Evolutionary conservation across 306 rosid genomes (phyloP).

Genomic region (Mimosa bimucronata): DNA sequence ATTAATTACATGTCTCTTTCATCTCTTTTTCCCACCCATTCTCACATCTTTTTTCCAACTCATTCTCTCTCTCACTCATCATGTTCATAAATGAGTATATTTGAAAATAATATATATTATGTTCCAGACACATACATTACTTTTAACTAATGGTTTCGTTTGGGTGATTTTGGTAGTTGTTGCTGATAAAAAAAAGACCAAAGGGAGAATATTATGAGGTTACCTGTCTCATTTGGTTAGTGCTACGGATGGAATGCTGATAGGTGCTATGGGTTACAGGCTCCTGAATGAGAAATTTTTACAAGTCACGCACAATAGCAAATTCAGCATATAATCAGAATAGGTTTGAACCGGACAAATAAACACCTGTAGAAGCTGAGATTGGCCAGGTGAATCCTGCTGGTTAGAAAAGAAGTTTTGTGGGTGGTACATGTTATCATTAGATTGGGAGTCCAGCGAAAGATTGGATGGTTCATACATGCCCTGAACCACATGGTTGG

Average conservation of each 20-base stretch:
- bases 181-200: too few relatives aligned
- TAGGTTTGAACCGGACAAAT: slow-evolving; percentile 19
- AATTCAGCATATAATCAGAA: slow-evolving; percentile 5
- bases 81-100: too few relatives aligned
- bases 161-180: too few relatives aligned
- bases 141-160: too few relatives aligned
- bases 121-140: too few relatives aligned
- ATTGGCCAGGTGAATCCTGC: slow-evolving; percentile 54
- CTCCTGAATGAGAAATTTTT: slow-evolving; percentile 42
- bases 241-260: slow-evolving; percentile 52
- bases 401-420: slow-evolving; percentile 55
- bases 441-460: slow-evolving; percentile 48
- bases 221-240: slow-evolving; percentile 57
- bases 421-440: slow-evolving; percentile 49
- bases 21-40: too few relatives aligned
- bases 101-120: too few relatives aligned
- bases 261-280: slow-evolving; percentile 50
- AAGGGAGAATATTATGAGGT: slow-evolving; percentile 9
- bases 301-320: slow-evolving; percentile 32
- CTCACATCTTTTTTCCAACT: too few relatives aligned
- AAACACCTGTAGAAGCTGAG: slow-evolving; percentile 59
- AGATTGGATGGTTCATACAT: slow-evolving; percentile 50
- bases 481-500: slow-evolving; percentile 54
- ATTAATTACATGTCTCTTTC: too few relatives aligned
- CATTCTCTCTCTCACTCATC: too few relatives aligned